Evolutionary conservation across 1,284 basidiomycete species (phyloP), one percentile per base, ranked within the genome.

Genomic region (Marasmius fiardii): DNA sequence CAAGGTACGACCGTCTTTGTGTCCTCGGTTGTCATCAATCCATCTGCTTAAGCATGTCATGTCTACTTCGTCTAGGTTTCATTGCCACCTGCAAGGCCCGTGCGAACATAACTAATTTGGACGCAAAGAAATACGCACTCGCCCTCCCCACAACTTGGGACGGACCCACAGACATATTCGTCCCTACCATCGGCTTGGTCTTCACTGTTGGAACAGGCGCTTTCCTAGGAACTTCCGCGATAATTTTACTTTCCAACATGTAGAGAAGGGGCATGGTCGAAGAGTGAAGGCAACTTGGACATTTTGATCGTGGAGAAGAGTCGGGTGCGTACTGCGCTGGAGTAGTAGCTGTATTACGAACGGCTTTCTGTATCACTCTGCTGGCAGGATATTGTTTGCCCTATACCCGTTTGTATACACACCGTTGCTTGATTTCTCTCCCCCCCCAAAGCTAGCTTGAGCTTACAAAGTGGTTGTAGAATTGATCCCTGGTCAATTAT

Each of bases 191-290:
- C 6, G 73, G 68, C 18, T 80, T 77, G 1, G 74, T 74, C 23
- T 60, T 86, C 43, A 69, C 73, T 12, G 75, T 85, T 20, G 68
- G 68, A n/a, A 65, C 74, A n/a, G 79, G 74, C 8, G 64, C 65
- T 2, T 10, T 81, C n/a, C 66, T 87, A 10, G 80, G 79, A 5
- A 56, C 71, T 16, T 73, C 74, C 51, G 70, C 74, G 6, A 61
- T 87, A 24, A 60, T 74, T 21, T 64, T 87, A 35, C 63, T 87
- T 64, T 78, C 75, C 35, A 83, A 75, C 56, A 72, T 85, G 72
- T 81, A 63, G 57, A 54, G 56, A 49, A 31, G 12, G 16, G 16
- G n/a, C 11, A 7, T 41, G 39, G 20, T 7, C 7, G 39, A 41
- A 16, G 39, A 16, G 8, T 7, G n/a, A 41, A n/a, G 20, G 39